phyloP scores from a whole-genome alignment of 2,329 filamentous ascomycete genomes.

The Chaetomiaceae sp. region DNA sequence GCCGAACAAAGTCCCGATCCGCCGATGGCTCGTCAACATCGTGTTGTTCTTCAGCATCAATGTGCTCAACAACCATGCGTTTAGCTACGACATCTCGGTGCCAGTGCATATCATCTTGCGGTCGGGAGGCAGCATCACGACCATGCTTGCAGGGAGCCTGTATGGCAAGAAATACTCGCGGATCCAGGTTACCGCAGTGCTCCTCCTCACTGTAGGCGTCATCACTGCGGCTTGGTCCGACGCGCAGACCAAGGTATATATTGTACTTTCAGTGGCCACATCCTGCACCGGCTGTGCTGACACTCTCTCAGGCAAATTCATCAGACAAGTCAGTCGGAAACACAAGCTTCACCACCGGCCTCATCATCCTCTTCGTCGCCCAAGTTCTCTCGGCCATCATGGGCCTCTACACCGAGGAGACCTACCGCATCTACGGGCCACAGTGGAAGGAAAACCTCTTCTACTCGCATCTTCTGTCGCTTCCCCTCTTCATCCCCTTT shows the following conservation, averaged over 20 bases:
- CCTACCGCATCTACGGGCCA: constrained; percentile 78
- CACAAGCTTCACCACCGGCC: constrained; percentile 59
- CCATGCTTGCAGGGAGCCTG: constrained; percentile 83
- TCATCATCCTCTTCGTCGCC: constrained; percentile 78
- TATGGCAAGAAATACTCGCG: constrained; percentile 81
- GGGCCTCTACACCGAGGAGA: constrained; percentile 90
- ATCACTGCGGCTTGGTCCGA: constrained; percentile 87
- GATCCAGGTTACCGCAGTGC: constrained; percentile 75
- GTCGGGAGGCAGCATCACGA: constrained; percentile 92
- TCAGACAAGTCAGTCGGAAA: constrained; percentile 28
- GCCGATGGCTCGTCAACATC: constrained; percentile 84
- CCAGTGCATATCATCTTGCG: constrained; percentile 95
- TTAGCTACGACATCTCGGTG: constrained; percentile 93
- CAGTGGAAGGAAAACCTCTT: constrained; percentile 96
- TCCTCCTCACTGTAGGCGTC: constrained; percentile 80
- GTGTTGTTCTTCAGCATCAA: constrained; percentile 90
- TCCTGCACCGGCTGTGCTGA: too few relatives aligned
- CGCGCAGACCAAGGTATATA: constrained; percentile 70
- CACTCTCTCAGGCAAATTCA: too few relatives aligned
- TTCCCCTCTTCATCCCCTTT: constrained; percentile 73
- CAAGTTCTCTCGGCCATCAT: constrained; percentile 90
- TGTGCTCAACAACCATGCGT: constrained; percentile 94
- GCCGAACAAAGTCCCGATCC: constrained; percentile 74
- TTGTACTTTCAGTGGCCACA: too few relatives aligned
- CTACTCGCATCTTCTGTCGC: constrained; percentile 75